Percentiles rank a stretch among this genome's conserved stretches.
Conservation (phyloP, 2,329 filamentous ascomycete genomes). For the Alternaria ethzedia region DNA sequence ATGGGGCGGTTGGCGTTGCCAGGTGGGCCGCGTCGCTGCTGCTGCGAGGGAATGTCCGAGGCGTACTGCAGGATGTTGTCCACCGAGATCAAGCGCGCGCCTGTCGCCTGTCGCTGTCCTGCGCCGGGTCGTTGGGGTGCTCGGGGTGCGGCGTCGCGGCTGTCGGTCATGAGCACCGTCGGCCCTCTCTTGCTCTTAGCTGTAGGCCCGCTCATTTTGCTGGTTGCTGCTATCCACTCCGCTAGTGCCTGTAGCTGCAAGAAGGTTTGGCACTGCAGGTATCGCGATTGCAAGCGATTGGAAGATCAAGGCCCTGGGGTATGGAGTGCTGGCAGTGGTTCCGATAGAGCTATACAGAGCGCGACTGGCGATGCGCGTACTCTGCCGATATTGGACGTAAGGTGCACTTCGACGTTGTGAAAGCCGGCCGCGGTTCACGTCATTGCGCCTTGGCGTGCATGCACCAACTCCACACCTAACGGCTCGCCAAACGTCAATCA, state of each 20-base stretch:
- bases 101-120: slow-evolving; percentile 44
- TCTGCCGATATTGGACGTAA: not conserved
- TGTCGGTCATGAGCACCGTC: slow-evolving; percentile 60
- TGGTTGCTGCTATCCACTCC: slow-evolving; percentile 11
- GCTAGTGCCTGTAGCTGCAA: slow-evolving; percentile 11
- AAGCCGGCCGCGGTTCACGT: slow-evolving; percentile 23
- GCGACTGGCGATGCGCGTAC: slow-evolving; percentile 6
- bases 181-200: slow-evolving; percentile 48
- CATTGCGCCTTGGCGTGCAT: slow-evolving; percentile 19
- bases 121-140: slow-evolving; percentile 25
- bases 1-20: slow-evolving; percentile 58
- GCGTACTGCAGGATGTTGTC: slow-evolving; percentile 95
- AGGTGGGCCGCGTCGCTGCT: slow-evolving; percentile 79
- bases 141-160: slow-evolving; percentile 55
- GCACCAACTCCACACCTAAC: slow-evolving; percentile 17
- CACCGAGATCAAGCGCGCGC: slow-evolving; percentile 75
- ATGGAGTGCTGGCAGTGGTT: not conserved
- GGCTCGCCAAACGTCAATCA: slow-evolving; percentile 9
- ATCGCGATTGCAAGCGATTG: not conserved
- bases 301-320: too few relatives aligned
- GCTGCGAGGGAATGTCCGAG: slow-evolving; percentile 92
- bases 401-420: slow-evolving; percentile 9
- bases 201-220: slow-evolving; percentile 42
- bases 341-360: not conserved
- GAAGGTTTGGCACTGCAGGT: not conserved